Conservation (phyloP, 2,329 filamentous ascomycete genomes). For the Parastagonospora nodorum region DNA sequence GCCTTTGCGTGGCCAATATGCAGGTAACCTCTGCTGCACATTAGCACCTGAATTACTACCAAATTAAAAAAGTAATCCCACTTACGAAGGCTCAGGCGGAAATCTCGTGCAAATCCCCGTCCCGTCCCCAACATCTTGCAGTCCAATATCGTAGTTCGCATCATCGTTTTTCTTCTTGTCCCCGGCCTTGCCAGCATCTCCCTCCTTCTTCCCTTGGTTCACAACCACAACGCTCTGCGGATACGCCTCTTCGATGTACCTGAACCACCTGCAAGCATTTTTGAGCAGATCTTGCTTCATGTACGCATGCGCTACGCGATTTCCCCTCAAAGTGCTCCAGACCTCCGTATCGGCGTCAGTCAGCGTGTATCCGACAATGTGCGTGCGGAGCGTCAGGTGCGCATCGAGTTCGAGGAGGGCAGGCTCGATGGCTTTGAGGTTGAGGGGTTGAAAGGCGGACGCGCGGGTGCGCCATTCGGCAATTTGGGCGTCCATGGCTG, state of each 20-base stretch:
- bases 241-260: conserved; percentile 79
- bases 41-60: neutral
- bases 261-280: conserved; percentile 86
- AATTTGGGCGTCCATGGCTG: conserved; percentile 46
- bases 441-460: conserved; percentile 59
- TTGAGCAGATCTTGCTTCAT: conserved; percentile 77
- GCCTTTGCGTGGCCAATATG: conserved; percentile 97
- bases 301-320: conserved; percentile 81
- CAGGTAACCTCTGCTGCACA: conserved; percentile 68
- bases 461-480: conserved; percentile 63
- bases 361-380: conserved; percentile 79
- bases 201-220: conserved; percentile 36
- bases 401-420: conserved; percentile 79
- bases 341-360: conserved; percentile 79
- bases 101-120: conserved; percentile 83
- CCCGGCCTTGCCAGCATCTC: conserved; percentile 39
- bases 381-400: conserved; percentile 84
- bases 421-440: conserved; percentile 83
- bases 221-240: conserved; percentile 76
- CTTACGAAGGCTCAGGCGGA: conserved; percentile 87
- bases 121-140: conserved; percentile 80
- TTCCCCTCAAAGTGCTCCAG: conserved; percentile 82
- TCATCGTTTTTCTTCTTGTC: conserved; percentile 77
- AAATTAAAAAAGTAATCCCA: conserved; percentile 15
- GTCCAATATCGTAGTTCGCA: conserved; percentile 85